Conservation (phyloP, 83 land plant species). For the Thuja plicata region DNA sequence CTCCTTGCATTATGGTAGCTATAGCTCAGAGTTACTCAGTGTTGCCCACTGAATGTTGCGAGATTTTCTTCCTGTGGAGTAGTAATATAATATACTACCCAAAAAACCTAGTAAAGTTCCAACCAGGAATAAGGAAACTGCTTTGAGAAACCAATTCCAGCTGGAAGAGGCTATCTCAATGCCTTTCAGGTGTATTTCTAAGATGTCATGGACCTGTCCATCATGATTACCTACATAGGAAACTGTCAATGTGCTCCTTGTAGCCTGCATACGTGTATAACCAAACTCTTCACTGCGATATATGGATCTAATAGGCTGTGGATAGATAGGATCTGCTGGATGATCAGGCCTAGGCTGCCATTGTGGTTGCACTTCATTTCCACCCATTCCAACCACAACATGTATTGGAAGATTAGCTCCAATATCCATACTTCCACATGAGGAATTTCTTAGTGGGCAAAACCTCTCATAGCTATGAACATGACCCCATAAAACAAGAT, state of each 20-base stretch:
- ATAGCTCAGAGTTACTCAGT: background rate
- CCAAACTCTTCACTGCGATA: slow-evolving; percentile 44
- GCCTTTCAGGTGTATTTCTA: slow-evolving; percentile 27
- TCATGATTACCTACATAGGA: slow-evolving; percentile 48
- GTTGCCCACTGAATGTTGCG: background rate
- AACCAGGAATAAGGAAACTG: slow-evolving; percentile 3
- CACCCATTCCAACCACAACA: slow-evolving; percentile 48
- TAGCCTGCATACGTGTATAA: slow-evolving; percentile 39
- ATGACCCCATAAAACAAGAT: slow-evolving; percentile 39
- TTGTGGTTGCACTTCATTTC: slow-evolving; percentile 32
- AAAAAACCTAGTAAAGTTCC: slow-evolving; percentile 8
- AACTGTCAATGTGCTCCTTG: slow-evolving; percentile 22
- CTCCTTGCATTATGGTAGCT: background rate
- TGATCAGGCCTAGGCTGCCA: slow-evolving; percentile 35
- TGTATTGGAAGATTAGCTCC: slow-evolving; percentile 30
- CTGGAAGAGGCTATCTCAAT: background rate
- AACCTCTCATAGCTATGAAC: slow-evolving; percentile 47
- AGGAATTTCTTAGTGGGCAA: slow-evolving; percentile 29
- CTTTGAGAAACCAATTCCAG: slow-evolving; percentile 3
- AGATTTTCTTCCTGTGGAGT: background rate
- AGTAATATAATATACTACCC: background rate
- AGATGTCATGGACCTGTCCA: slow-evolving; percentile 38
- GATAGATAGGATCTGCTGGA: slow-evolving; percentile 28
- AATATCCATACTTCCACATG: slow-evolving; percentile 21
- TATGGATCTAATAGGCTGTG: slow-evolving; percentile 40